phyloP scores from a whole-genome alignment of 2,329 filamentous ascomycete species.

The Colletotrichum orbiculare region DNA sequence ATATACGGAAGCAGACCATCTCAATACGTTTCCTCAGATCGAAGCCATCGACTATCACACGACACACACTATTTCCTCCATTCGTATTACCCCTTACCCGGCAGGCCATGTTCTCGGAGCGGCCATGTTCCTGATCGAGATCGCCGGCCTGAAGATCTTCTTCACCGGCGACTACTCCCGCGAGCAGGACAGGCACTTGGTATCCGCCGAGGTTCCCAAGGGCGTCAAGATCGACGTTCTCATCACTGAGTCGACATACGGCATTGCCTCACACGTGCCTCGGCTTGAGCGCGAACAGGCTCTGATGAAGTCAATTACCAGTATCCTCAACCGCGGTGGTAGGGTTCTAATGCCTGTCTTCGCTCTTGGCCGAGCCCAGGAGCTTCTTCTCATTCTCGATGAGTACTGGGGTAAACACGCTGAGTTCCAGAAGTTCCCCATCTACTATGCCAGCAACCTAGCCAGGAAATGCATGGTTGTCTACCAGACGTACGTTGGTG shows the following conservation, averaged over 20 bases:
- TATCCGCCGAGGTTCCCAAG: slow-evolving; percentile 90
- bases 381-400: slow-evolving; percentile 92
- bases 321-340: slow-evolving; percentile 89
- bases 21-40: slow-evolving; percentile 92
- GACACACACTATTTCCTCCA: slow-evolving; percentile 95
- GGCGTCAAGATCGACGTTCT: slow-evolving; percentile 94
- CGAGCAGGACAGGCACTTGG: slow-evolving; percentile 94
- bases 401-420: slow-evolving; percentile 95
- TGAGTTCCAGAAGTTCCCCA: slow-evolving; percentile 90
- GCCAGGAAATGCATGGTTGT: slow-evolving; percentile 98
- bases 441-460: slow-evolving; percentile 97
- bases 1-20: slow-evolving; percentile 95
- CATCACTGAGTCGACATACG: slow-evolving; percentile 97
- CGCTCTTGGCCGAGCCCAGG: slow-evolving; percentile 91
- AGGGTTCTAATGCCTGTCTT: slow-evolving; percentile 96
- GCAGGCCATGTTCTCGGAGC: slow-evolving; percentile 98
- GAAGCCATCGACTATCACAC: slow-evolving; percentile 99
- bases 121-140: slow-evolving; percentile 98
- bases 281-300: slow-evolving; percentile 91
- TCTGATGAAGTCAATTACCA: slow-evolving; percentile 94
- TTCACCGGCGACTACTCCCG: slow-evolving; percentile 98
- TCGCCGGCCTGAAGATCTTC: slow-evolving; percentile 94
- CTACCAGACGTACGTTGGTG: slow-evolving; percentile 97
- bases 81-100: slow-evolving; percentile 95
- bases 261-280: slow-evolving; percentile 92